Base-by-base conservation (phyloP, 2,329 filamentous ascomycete species). In the Colletotrichum horii region DNA sequence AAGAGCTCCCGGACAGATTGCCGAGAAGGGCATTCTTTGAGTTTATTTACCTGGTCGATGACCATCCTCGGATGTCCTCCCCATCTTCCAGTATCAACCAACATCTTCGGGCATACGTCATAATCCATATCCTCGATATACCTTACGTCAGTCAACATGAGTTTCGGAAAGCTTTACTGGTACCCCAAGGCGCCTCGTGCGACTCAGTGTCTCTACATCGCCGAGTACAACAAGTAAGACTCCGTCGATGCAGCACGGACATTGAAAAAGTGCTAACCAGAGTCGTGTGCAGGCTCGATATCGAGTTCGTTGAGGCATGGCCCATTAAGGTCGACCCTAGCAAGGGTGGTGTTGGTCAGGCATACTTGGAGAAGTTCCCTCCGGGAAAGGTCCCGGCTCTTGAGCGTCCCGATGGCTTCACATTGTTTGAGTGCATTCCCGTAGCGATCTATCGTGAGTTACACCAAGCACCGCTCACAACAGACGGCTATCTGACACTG, bases 141-240 rank as follows among this genome's bases (percentile, higher is more conserved):
- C 1, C 19, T 28, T 22, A 55, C 19, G 32, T 30, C 38, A 26
- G 28, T 55, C 30, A 67, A 30, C 3, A 72, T 72, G 70, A 68
- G 64, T 28, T 72, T 72, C 16, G 70, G 70, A 55, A 72, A 72
- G 52, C 70, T 72, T 15, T 68, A 72, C 70, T 72, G 64, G 62
- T 68, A 72, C 22, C 70, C 70, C 16, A 68, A 72, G 70, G 70
- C 70, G 22, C 70, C 70, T 68, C 70, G 70, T 52, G 62, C 70
- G n/a, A 72, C 70, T 7, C 70, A 72, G 19, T 72, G 70, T 32
- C 70, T 72, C 52, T 72, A 72, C 36, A 66, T 72, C n/a, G 70
- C 70, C 34, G 43, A 67, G 28, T 68, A 72, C n/a, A 72, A 72
- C 64, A 72, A 72, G 70, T 68, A 14, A 32, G 70, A 26, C 19